Evolutionary conservation across 768 basidiomycete genomes (phyloP), one percentile per base, ranked within the genome.

Genomic region (Suillus plorans): DNA sequence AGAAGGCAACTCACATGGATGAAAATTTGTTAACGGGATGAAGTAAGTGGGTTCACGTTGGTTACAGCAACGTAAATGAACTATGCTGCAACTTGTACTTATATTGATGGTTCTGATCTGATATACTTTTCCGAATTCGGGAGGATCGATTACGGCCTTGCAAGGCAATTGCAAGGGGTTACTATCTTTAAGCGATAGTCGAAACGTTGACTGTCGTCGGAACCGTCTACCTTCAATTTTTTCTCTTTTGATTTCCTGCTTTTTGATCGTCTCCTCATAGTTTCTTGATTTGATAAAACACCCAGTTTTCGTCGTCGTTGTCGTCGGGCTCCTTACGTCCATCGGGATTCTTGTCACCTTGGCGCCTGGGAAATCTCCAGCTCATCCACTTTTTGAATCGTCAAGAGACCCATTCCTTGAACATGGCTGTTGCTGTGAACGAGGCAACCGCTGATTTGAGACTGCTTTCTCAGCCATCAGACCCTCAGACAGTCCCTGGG

Each of bases 381-480:
- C 58, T 42, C 42, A 28, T 20, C 25, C n/a, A 20, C 16, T 59
- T 59, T 59, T 42, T 42, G 10, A 59, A 42, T 59, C 58, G 28
- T 41, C 57, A 16, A 42, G 6, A 18, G 18, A 5, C 25, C 12
- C n/a, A 13, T 14, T 37, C 37, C 13, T 57, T 39, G 12, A 28
- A 18, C 58, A 59, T 59, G 58, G 41, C 58, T 18, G 58, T 59
- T 37, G 58, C 42, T 42, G 58, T 28, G 39, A 31, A 36, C 34
- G 34, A 55, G 31, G 34, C 31, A 55, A 42, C 28, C 41, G 25
- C 16, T 62, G 71, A 75, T 77, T 74, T 66, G 42, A 52, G 66
- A 34, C 39, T 53, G 2, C 41, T 61, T n/a, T 34, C 64, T 58
- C 53, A 66, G 56, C 64, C 47, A n/a, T 36, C 67, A 53, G 41